These are phyloP conservation scores for Didymosphaeria variabile DNA, from an alignment of 2,329 filamentous ascomycete species.

Conservation along the genomic window DNA sequence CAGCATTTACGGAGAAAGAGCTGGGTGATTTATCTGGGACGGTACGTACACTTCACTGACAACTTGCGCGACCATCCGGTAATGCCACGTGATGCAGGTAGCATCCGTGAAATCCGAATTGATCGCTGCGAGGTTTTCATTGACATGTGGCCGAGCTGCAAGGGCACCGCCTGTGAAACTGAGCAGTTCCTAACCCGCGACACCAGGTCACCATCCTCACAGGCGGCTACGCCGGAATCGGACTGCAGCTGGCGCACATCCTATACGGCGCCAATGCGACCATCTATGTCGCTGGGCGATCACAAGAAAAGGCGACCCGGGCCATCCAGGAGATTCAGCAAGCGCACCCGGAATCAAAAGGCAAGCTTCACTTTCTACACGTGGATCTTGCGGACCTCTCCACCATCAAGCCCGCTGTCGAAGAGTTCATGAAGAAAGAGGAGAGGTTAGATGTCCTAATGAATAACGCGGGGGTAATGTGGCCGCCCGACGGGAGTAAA, in stretches of 20 bases:
- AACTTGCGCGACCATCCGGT: not conserved
- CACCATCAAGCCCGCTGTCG: constrained; percentile 42
- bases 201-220: constrained; percentile 60
- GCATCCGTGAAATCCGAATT: too few relatives aligned
- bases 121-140: too few relatives aligned
- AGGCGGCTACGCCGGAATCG: constrained; percentile 57
- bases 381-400: constrained; percentile 49
- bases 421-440: constrained; percentile 36
- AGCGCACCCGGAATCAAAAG: constrained; percentile 33
- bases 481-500: constrained; percentile 29
- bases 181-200: not conserved
- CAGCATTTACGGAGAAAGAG: constrained; percentile 51
- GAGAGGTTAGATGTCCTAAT: constrained; percentile 76
- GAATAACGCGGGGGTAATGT: constrained; percentile 82
- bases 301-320: constrained; percentile 41
- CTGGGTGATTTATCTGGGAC: constrained; percentile 49
- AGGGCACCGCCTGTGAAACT: too few relatives aligned
- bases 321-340: constrained; percentile 46
- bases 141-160: too few relatives aligned
- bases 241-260: constrained; percentile 60
- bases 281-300: constrained; percentile 56
- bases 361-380: constrained; percentile 43
- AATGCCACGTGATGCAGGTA: too few relatives aligned
- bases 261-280: constrained; percentile 63
- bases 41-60: not conserved